phyloP scores from a whole-genome alignment of 495 filamentous ascomycete species.

The Penicillium atrosanguineum region DNA sequence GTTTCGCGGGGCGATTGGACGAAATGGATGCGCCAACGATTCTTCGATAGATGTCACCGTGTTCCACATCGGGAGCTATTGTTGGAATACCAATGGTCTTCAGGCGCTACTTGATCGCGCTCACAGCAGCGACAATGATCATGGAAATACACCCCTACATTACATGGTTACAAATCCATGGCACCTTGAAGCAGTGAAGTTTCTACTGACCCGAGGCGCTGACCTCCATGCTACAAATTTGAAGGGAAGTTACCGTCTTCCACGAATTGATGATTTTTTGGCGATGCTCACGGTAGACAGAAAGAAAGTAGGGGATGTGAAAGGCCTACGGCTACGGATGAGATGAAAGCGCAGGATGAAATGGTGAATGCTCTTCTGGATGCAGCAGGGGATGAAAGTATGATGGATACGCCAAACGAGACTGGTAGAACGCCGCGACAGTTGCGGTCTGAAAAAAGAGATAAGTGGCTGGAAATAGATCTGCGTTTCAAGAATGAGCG shows the following conservation, averaged over 20 bases:
- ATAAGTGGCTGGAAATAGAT: too few relatives aligned
- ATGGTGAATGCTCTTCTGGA: too few relatives aligned
- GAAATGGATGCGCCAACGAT: not conserved
- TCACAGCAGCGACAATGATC: not conserved
- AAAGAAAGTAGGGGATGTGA: too few relatives aligned
- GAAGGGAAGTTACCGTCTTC: not conserved
- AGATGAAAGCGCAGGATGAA: too few relatives aligned
- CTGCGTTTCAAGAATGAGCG: too few relatives aligned
- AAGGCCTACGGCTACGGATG: too few relatives aligned
- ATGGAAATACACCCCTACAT: slow-evolving; percentile 10
- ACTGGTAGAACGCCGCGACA: too few relatives aligned
- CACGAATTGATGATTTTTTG: too few relatives aligned
- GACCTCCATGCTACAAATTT: not conserved
- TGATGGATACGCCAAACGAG: too few relatives aligned
- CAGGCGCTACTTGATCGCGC: not conserved
- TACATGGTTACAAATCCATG: slow-evolving; percentile 7
- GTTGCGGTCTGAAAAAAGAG: too few relatives aligned
- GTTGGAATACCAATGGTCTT: not conserved
- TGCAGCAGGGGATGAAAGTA: too few relatives aligned
- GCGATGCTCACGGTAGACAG: too few relatives aligned
- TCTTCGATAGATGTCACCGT: not conserved
- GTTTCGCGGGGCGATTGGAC: not conserved
- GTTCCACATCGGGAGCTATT: not conserved
- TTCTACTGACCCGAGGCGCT: slow-evolving; percentile 6
- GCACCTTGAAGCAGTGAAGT: slow-evolving; percentile 7